Base-by-base conservation (phyloP, 2,329 filamentous ascomycete species). In the Talaromyces albobiverticillius region DNA sequence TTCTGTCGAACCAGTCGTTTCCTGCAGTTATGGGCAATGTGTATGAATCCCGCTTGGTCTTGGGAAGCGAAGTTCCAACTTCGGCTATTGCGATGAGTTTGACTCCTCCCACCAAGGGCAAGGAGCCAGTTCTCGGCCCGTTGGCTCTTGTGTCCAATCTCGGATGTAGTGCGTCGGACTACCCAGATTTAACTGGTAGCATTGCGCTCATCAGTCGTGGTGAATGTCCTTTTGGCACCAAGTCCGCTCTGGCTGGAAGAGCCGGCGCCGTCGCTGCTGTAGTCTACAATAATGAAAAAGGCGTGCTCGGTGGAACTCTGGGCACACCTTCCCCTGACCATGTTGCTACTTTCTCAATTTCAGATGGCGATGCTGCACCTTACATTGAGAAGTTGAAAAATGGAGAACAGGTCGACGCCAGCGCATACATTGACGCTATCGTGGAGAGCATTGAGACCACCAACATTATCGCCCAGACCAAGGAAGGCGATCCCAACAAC, bases 181-280 rank as follows among this genome's bases (percentile, higher is more conserved):
- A 83, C 65, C 82, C 87, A 1, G 69, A 74, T 1, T 72, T 86
- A 3, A 68, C 74, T 9, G 86, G 84, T 47, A 83, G 82, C 55
- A 85, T 94, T 56, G 88, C 86, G 9, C 76, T 94, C 34, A 80
- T 94, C 59, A 76, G 79, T 26, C 84, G 89, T 53, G 89, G 89
- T 51, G 77, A 72, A 1, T 94, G 89, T 65, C 61, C 83, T 7
- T 94, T 93, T 61, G 87, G 85, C 10, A 71, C 78, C 56, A 94
- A 94, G 74, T 86, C 86, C 1, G 79, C 79, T 51, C 73, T 82
- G 13, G 88, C 89, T 5, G 86, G 85, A 40, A 78, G 76, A 46
- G 87, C 87, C 1, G 87, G 88, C 18, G 89, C 89, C 4, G 69
- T 82, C 3, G 89, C 85, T 1, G 87, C 85, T 1, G 72, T 94